These are phyloP conservation scores for Keithomyces neogunnii DNA, from an alignment of 2,329 filamentous ascomycete genomes.

Conservation along the genomic window DNA sequence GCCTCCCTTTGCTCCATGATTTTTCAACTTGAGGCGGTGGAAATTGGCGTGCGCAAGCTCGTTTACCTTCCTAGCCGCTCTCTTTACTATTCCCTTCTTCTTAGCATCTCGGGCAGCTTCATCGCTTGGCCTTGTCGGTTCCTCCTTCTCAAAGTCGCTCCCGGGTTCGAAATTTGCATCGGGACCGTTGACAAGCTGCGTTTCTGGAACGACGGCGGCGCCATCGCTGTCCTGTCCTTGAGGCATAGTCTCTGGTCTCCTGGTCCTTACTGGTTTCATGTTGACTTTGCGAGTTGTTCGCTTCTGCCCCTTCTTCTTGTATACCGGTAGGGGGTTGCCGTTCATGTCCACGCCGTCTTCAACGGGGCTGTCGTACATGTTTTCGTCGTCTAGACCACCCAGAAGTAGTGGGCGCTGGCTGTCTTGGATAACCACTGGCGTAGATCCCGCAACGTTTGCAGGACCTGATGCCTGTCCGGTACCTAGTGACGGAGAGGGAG, in stretches of 20 bases:
- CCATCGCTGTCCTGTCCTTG: constrained; percentile 18
- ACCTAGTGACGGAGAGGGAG: constrained; percentile 13
- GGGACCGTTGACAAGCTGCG: constrained; percentile 13
- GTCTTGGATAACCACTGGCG: constrained; percentile 26
- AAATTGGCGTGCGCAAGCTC: constrained; percentile 59
- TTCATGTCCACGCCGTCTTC: constrained; percentile 46
- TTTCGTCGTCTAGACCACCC: constrained; percentile 57
- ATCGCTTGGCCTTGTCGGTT: constrained; percentile 13
- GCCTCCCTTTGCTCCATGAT: constrained; percentile 54
- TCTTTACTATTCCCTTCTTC: constrained; percentile 38
- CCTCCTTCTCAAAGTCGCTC: constrained; percentile 8
- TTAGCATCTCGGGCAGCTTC: constrained; percentile 21
- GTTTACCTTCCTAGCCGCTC: constrained; percentile 51
- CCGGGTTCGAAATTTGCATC: constrained; percentile 11
- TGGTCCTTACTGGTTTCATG: constrained; percentile 46
- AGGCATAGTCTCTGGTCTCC: constrained; percentile 32
- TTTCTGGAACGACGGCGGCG: constrained; percentile 23
- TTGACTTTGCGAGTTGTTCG: constrained; percentile 63
- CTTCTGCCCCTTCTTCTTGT: constrained; percentile 81
- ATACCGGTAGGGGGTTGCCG: constrained; percentile 52
- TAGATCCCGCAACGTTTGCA: constrained; percentile 24
- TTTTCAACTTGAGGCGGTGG: constrained; percentile 55
- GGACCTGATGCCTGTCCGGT: constrained; percentile 9
- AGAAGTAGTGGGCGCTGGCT: constrained; percentile 38
- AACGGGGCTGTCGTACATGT: constrained; percentile 43